Evolutionary conservation across 495 filamentous ascomycete species (phyloP).

Genomic region (Tirmania nivea): DNA sequence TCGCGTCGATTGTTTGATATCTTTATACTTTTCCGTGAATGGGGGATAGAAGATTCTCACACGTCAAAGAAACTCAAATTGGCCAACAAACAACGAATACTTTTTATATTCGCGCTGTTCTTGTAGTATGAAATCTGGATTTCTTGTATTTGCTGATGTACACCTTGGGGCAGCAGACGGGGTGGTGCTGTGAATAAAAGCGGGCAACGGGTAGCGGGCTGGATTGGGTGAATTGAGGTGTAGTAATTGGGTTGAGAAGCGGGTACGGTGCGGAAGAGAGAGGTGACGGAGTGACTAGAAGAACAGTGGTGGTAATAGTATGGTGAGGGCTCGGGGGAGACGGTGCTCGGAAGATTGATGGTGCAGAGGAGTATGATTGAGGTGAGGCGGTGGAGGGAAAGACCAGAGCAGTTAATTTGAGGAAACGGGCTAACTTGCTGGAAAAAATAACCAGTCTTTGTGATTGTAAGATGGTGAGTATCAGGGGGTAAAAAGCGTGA

Average conservation of each 20-base stretch:
- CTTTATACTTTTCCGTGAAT: conserved; percentile 17
- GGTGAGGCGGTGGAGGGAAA: conserved; percentile 13
- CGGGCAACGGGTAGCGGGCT: conserved; percentile 19
- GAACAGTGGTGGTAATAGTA: conserved; percentile 7
- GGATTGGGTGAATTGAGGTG: conserved; percentile 2
- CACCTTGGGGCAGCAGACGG: background rate
- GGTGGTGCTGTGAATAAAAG: conserved; percentile 14
- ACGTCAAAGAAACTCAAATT: background rate
- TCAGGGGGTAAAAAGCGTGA: background rate
- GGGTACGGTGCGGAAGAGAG: conserved; percentile 15
- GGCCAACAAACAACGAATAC: background rate
- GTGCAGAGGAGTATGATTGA: conserved; percentile 8
- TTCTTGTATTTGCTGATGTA: background rate
- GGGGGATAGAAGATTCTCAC: background rate
- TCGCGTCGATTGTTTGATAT: conserved; percentile 17
- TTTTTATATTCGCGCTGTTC: background rate
- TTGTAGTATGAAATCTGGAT: background rate
- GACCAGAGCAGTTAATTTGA: conserved; percentile 6
- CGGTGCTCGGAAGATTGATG: conserved; percentile 4
- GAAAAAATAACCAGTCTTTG: conserved; percentile 4
- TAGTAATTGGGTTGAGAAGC: conserved; percentile 12
- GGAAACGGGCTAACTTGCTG: conserved; percentile 10
- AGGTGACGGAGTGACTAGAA: conserved; percentile 12
- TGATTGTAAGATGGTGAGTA: conserved; percentile 3
- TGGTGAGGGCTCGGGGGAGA: conserved; percentile 7